Conservation (phyloP, 2,329 filamentous ascomycete genomes). For the Penicillium vulpinum region DNA sequence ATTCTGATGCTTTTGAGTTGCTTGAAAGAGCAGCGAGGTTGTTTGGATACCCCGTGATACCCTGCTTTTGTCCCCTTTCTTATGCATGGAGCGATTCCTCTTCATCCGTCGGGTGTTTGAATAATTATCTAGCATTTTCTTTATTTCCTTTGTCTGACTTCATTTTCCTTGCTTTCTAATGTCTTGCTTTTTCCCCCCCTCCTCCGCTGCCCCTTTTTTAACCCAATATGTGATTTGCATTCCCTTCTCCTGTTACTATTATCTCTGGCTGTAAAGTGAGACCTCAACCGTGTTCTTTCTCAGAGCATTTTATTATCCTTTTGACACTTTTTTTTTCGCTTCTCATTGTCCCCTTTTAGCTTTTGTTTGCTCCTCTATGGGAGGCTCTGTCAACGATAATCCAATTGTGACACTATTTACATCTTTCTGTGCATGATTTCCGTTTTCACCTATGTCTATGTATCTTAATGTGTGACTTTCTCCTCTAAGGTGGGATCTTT, state of each 20-base stretch:
- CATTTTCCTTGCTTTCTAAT: constrained; percentile 25
- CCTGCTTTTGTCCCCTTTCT: constrained; percentile 37
- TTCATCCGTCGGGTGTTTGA: constrained; percentile 34
- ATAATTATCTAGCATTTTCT: constrained; percentile 38
- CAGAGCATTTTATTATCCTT: constrained; percentile 18
- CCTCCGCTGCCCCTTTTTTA: constrained; percentile 3
- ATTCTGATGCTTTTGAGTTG: constrained; percentile 18
- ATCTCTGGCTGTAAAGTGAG: constrained; percentile 30
- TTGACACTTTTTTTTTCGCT: not conserved
- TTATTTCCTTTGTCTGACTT: constrained; percentile 33
- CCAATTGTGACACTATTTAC: constrained; percentile 18
- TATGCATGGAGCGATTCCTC: constrained; percentile 39
- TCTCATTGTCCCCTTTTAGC: constrained; percentile 11
- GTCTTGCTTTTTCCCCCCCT: constrained; percentile 11
- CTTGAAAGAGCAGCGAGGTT: constrained; percentile 35
- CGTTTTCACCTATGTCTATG: not conserved
- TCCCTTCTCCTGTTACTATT: constrained; percentile 30
- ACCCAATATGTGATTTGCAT: constrained; percentile 17
- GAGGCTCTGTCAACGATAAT: constrained; percentile 21
- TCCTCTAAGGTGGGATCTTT: not conserved
- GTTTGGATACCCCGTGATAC: constrained; percentile 45
- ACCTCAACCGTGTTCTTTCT: constrained; percentile 16
- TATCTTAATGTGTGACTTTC: constrained; percentile 3
- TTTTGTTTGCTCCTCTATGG: constrained; percentile 19
- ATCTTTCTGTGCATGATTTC: constrained; percentile 4